phyloP scores from a whole-genome alignment of 2,329 filamentous ascomycete genomes.

The Colletotrichum destructivum region DNA sequence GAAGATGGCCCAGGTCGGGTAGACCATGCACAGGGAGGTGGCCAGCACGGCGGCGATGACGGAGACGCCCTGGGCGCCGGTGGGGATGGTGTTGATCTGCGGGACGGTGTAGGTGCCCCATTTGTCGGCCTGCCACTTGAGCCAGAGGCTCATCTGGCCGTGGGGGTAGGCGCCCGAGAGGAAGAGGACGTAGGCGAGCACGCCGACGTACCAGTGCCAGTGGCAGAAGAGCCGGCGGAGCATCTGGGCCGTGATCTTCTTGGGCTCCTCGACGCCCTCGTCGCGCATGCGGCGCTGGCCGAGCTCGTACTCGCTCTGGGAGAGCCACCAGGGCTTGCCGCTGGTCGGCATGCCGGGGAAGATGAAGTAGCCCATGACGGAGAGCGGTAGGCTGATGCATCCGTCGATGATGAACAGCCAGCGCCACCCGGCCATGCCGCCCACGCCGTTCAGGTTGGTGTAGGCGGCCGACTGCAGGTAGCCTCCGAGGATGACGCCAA shows the following conservation, averaged over 20 bases:
- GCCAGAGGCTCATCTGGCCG: slow-evolving; percentile 44
- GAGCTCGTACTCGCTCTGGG: slow-evolving; percentile 50
- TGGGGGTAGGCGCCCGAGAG: slow-evolving; percentile 40
- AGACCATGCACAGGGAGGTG: slow-evolving; percentile 52
- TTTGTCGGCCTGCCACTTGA: slow-evolving; percentile 42
- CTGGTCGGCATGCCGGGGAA: slow-evolving; percentile 57
- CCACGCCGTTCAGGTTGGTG: slow-evolving; percentile 62
- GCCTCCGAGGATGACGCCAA: slow-evolving; percentile 48
- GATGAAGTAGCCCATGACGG: slow-evolving; percentile 65
- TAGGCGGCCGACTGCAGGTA: slow-evolving; percentile 60
- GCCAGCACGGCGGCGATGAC: slow-evolving; percentile 47
- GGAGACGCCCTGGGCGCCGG: slow-evolving; percentile 48
- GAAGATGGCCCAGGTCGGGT: slow-evolving; percentile 52
- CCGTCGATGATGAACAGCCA: slow-evolving; percentile 71
- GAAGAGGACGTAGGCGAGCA: slow-evolving; percentile 45
- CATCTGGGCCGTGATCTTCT: slow-evolving; percentile 45
- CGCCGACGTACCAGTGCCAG: slow-evolving; percentile 48
- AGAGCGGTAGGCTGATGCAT: slow-evolving; percentile 67
- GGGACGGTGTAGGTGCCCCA: slow-evolving; percentile 44
- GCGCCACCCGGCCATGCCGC: slow-evolving; percentile 64
- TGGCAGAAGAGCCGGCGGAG: slow-evolving; percentile 46
- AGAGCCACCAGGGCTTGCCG: slow-evolving; percentile 54
- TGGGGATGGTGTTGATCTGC: slow-evolving; percentile 46
- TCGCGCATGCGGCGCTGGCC: slow-evolving; percentile 50
- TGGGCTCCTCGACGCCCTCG: slow-evolving; percentile 41